A percentile compares a stretch with the other conserved stretches of the same genome.
Evolutionary conservation across 2,329 filamentous ascomycete species (phyloP).

Genomic region (Metarhizium album): DNA sequence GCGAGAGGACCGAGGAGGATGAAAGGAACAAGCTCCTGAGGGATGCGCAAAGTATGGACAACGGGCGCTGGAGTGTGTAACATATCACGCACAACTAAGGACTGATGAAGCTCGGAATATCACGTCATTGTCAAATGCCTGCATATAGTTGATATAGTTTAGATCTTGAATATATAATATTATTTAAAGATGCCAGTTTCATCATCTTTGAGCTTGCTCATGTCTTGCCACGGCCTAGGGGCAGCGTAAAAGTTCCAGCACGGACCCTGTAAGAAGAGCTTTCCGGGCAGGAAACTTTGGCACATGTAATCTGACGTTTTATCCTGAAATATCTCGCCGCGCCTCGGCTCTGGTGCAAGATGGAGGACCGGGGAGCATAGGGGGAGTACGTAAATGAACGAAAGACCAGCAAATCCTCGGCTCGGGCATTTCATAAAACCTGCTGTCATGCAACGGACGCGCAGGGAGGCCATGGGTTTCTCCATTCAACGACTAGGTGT

Average conservation of each 20-base stretch:
- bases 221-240: no score
- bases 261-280: no score
- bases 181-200: no score
- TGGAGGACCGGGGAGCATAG: background rate
- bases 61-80: background rate
- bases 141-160: no score
- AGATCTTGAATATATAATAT: no score
- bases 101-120: no score
- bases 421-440: background rate
- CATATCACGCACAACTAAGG: background rate
- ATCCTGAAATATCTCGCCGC: background rate
- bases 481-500: background rate
- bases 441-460: background rate
- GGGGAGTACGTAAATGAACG: background rate
- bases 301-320: background rate
- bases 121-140: no score
- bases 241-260: no score
- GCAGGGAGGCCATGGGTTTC: background rate
- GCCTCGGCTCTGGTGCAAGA: background rate
- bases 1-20: constrained; percentile 50
- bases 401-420: background rate
- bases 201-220: no score
- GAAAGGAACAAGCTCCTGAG: background rate
- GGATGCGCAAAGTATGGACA: background rate
- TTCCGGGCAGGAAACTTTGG: no score